Percentiles rank a stretch among this genome's conserved stretches.
Conservation (phyloP, 2,329 filamentous ascomycete species). For the Fusarium compactum region DNA sequence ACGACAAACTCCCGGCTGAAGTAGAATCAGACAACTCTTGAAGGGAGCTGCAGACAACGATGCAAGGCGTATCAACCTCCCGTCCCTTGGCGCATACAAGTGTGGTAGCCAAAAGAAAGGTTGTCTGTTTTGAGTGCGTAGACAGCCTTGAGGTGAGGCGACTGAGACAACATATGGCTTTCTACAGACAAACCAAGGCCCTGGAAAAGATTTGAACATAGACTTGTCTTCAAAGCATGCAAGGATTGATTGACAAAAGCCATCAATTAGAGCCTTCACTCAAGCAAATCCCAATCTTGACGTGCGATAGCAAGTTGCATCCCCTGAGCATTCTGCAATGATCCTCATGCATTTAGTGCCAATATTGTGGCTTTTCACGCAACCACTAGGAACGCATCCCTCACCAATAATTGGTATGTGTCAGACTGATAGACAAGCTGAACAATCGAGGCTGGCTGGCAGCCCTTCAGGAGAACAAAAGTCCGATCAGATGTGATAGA, state of each 20-base stretch:
- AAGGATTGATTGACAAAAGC: no score
- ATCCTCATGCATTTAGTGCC: neutral
- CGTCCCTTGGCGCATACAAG: neutral
- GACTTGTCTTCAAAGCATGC: neutral
- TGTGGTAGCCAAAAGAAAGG: neutral
- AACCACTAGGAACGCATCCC: neutral
- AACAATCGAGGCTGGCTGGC: conserved; percentile 21
- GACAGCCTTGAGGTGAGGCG: neutral
- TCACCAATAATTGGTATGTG: conserved; percentile 14
- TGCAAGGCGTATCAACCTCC: neutral
- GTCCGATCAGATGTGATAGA: neutral
- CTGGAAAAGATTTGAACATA: neutral
- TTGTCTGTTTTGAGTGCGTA: neutral
- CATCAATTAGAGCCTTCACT: neutral
- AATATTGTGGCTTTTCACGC: conserved; percentile 22
- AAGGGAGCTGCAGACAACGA: neutral
- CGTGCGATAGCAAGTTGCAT: neutral
- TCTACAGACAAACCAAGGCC: no score
- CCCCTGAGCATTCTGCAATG: neutral
- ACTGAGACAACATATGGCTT: neutral
- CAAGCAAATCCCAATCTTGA: neutral
- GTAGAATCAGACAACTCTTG: neutral
- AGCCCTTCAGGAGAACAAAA: neutral
- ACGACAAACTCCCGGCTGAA: neutral
- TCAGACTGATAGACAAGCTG: conserved; percentile 13